Percentiles rank a stretch among this genome's conserved stretches.
These are phyloP conservation scores for Striga asiatica DNA, from an alignment of 257 asterid species.

Conservation along the genomic window DNA sequence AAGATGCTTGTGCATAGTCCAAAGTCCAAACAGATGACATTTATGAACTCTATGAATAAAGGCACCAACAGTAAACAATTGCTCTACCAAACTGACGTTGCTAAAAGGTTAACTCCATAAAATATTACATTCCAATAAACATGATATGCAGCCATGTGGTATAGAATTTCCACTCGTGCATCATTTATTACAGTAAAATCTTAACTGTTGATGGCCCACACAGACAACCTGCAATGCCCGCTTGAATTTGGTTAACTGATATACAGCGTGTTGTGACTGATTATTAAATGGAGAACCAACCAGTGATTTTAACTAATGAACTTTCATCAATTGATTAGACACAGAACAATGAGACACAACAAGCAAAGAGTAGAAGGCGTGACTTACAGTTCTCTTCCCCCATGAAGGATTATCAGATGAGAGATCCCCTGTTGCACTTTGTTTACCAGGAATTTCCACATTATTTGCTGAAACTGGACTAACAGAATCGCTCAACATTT, in stretches of 20 bases:
- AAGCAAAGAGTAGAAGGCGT: conserved; percentile 5
- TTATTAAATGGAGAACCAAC: background rate
- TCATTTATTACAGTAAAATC: background rate
- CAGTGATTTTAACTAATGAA: background rate
- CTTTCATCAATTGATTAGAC: background rate
- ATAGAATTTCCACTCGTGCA: background rate
- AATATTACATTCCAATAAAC: background rate
- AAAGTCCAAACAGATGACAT: no score
- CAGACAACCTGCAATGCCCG: background rate
- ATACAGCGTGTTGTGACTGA: background rate
- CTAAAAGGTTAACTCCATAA: background rate
- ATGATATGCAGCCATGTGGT: background rate
- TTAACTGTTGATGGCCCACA: background rate
- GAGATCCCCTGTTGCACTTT: conserved; percentile 22
- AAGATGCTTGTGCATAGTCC: no score
- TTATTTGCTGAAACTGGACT: conserved; percentile 26
- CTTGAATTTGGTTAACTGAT: background rate
- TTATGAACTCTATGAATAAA: no score
- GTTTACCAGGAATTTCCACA: conserved; percentile 16
- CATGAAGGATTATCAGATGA: conserved; percentile 20
- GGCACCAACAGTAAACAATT: no score
- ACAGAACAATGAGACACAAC: background rate
- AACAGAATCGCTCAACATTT: background rate
- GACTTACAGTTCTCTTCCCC: no score
- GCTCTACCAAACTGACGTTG: no score